Percentiles rank a stretch among this genome's conserved stretches.
These are phyloP conservation scores for Raffaelea arxii DNA, from an alignment of 2,329 filamentous ascomycete genomes.

Conservation along the genomic window DNA sequence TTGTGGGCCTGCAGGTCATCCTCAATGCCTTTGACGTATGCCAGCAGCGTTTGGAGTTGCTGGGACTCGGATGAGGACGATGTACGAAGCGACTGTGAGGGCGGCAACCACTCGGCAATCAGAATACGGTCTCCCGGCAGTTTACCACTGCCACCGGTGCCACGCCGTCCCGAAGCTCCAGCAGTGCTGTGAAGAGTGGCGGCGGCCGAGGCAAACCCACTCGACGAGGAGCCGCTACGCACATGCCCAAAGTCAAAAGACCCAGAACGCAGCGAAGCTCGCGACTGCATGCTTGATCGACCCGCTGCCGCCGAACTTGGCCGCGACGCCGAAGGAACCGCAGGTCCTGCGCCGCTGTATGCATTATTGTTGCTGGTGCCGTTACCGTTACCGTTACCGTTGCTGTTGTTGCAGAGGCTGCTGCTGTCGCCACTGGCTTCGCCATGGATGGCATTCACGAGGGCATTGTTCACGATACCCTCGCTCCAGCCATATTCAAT, in stretches of 20 bases:
- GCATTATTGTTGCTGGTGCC: conserved; percentile 22
- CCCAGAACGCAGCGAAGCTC: conserved; percentile 38
- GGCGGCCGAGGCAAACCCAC: conserved; percentile 21
- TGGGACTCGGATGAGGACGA: conserved; percentile 70
- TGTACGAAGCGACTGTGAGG: conserved; percentile 81
- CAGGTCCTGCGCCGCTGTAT: no score
- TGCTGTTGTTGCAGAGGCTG: conserved; percentile 13
- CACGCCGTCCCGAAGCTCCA: not conserved
- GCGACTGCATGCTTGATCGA: conserved; percentile 12
- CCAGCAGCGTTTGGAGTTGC: conserved; percentile 63
- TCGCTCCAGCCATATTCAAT: conserved; percentile 98
- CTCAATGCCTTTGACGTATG: conserved; percentile 79
- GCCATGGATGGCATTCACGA: conserved; percentile 35
- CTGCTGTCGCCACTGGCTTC: conserved; percentile 1
- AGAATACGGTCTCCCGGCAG: conserved; percentile 76
- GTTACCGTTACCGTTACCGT: conserved; percentile 8
- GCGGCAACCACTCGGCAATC: conserved; percentile 83
- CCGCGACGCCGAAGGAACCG: conserved; percentile 25
- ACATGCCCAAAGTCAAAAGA: conserved; percentile 57
- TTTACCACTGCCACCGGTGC: conserved; percentile 26
- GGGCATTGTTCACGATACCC: conserved; percentile 56
- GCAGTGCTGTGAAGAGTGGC: not conserved
- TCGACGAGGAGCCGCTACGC: conserved; percentile 35
- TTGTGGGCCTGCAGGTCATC: conserved; percentile 81
- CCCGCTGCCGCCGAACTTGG: conserved; percentile 37